A percentile compares a stretch with the other conserved stretches of the same genome.
phyloP scores from a whole-genome alignment of 192 early-diverging fungal species.

The Coemansia sp. region DNA sequence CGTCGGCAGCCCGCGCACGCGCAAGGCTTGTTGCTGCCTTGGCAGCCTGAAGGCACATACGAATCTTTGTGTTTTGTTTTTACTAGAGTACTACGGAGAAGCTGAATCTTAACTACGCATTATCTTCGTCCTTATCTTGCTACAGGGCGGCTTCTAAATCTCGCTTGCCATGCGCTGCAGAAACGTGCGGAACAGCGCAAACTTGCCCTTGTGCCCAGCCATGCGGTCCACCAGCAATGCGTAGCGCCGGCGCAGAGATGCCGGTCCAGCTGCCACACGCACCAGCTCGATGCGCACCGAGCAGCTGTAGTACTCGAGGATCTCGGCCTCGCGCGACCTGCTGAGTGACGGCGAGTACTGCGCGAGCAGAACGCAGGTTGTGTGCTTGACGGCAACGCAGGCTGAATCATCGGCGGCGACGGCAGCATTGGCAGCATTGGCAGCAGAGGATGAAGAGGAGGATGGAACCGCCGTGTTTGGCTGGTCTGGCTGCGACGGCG shows the following conservation, averaged over 20 bases:
- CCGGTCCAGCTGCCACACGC: slow-evolving; percentile 6
- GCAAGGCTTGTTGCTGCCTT: background rate
- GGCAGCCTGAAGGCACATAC: too few species aligned
- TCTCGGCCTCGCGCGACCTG: slow-evolving; percentile 43
- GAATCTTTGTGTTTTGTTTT: too few species aligned
- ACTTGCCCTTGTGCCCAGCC: slow-evolving; percentile 50
- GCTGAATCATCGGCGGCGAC: background rate
- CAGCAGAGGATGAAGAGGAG: too few species aligned
- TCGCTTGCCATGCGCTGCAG: slow-evolving; percentile 29
- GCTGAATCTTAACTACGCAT: background rate
- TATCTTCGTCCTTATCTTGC: background rate
- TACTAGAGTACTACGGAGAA: too few species aligned
- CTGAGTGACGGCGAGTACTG: slow-evolving; percentile 54
- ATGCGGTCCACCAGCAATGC: slow-evolving; percentile 43
- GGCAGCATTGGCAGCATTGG: too few species aligned
- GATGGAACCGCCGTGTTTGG: background rate
- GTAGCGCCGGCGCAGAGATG: slow-evolving; percentile 16
- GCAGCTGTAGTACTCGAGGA: slow-evolving; percentile 54
- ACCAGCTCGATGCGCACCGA: slow-evolving; percentile 49
- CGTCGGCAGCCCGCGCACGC: slow-evolving; percentile 25
- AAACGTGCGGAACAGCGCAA: slow-evolving; percentile 31
- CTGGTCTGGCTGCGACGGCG: background rate
- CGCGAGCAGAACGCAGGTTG: slow-evolving; percentile 29
- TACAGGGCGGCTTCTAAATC: background rate
- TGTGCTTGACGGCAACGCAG: slow-evolving; percentile 31